Conservation (phyloP, 1,139 yeast species). For the Dujonia santamariae region DNA sequence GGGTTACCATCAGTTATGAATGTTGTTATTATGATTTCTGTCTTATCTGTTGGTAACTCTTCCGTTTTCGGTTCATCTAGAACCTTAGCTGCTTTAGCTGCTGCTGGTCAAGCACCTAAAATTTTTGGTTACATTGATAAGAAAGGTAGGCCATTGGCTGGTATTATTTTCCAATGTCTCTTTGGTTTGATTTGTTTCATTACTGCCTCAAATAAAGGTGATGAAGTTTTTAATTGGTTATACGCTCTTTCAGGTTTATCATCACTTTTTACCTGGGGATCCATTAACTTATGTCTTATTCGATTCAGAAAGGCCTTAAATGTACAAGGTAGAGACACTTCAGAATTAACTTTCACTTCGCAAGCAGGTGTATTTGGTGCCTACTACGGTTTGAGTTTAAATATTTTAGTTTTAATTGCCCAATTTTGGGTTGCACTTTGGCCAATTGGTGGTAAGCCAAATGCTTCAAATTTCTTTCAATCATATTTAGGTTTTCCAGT, state of each 20-base stretch:
- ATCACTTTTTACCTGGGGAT: constrained; percentile 40
- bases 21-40: constrained; percentile 30
- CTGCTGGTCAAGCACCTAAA: constrained; percentile 31
- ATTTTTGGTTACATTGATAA: constrained; percentile 29
- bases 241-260: constrained; percentile 37
- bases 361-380: constrained; percentile 59
- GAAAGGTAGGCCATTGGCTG: constrained; percentile 35
- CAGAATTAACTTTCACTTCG: constrained; percentile 52
- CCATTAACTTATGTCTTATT: constrained; percentile 35
- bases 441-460: constrained; percentile 36
- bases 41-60: constrained; percentile 33
- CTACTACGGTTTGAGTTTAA: constrained; percentile 43
- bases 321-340: constrained; percentile 38
- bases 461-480: constrained; percentile 33
- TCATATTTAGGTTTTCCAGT: constrained; percentile 38
- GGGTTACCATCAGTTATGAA: constrained; percentile 33
- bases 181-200: constrained; percentile 28
- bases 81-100: constrained; percentile 34
- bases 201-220: constrained; percentile 34
- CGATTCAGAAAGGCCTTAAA: constrained; percentile 34
- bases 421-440: constrained; percentile 47
- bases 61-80: constrained; percentile 35
- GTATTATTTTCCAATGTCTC: constrained; percentile 21
- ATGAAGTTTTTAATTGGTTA: constrained; percentile 34
- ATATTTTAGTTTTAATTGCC: constrained; percentile 50